These are phyloP conservation scores for Saccharomyces kudriavzevii DNA, from an alignment of 805 yeast species.

Conservation along the genomic window DNA sequence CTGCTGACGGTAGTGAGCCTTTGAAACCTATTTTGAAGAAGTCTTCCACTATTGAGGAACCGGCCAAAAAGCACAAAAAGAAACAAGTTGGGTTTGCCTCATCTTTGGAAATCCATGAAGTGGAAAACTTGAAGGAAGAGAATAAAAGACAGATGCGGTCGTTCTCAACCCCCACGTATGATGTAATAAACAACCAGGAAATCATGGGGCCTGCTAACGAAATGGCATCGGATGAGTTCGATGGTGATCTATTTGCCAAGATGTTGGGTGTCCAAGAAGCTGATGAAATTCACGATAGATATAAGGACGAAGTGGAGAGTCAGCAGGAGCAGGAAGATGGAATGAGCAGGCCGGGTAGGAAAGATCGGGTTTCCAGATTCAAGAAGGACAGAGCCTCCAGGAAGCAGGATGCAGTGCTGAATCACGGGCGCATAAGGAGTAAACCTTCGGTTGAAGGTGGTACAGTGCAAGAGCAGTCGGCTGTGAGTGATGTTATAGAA, in stretches of 20 bases:
- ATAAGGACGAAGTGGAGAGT: slow-evolving; percentile 8
- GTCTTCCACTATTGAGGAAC: background rate
- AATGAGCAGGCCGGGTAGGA: slow-evolving; percentile 5
- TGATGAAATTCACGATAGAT: slow-evolving; percentile 26
- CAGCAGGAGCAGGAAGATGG: slow-evolving; percentile 2
- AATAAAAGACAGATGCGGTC: slow-evolving; percentile 26
- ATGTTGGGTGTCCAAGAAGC: slow-evolving; percentile 27
- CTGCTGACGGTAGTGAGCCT: background rate
- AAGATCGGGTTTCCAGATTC: slow-evolving; percentile 26
- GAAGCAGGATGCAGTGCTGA: background rate
- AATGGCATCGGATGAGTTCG: slow-evolving; percentile 19
- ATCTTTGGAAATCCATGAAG: slow-evolving; percentile 26
- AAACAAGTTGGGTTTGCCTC: slow-evolving; percentile 30
- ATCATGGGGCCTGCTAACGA: background rate
- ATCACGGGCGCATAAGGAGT: background rate
- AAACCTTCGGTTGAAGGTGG: slow-evolving; percentile 1
- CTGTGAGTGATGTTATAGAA: slow-evolving; percentile 3
- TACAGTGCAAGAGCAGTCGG: slow-evolving; percentile 4
- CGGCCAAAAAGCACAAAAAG: slow-evolving; percentile 9
- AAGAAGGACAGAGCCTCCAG: slow-evolving; percentile 18
- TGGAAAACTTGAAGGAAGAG: slow-evolving; percentile 28
- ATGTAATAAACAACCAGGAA: background rate
- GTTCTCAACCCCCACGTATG: slow-evolving; percentile 3
- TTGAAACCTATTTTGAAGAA: slow-evolving; percentile 14
- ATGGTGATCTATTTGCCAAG: slow-evolving; percentile 26